Evolutionary conservation across 2,329 filamentous ascomycete genomes (phyloP).

Genomic region (Colletotrichum tropicicola): DNA sequence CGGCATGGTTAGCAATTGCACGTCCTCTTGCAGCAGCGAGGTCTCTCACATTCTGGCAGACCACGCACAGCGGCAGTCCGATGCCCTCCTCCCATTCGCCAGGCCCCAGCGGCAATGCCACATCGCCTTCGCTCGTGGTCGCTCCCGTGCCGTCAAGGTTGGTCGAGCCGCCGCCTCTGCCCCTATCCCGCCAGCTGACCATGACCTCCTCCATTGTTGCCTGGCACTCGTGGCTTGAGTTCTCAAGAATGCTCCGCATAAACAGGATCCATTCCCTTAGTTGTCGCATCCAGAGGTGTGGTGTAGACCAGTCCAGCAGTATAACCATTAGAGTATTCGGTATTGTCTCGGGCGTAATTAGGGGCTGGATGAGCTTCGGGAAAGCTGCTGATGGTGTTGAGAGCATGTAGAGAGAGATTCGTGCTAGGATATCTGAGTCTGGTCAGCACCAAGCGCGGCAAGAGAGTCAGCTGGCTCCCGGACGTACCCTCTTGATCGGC

Average conservation of each 20-base stretch:
- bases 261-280: slow-evolving; percentile 90
- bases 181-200: slow-evolving; percentile 79
- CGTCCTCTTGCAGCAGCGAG: too few species aligned
- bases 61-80: slow-evolving; percentile 87
- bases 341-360: slow-evolving; percentile 84
- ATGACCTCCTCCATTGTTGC: slow-evolving; percentile 89
- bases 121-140: slow-evolving; percentile 70
- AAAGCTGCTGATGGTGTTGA: slow-evolving; percentile 87
- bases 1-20: slow-evolving; percentile 32
- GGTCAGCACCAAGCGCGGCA: neutral
- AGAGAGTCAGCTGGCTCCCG: neutral
- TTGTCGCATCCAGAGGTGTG: slow-evolving; percentile 91
- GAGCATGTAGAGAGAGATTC: slow-evolving; percentile 88
- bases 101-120: slow-evolving; percentile 80
- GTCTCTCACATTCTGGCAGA: slow-evolving; percentile 86
- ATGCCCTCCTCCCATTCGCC: slow-evolving; percentile 94
- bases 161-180: slow-evolving; percentile 69
- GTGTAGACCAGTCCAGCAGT: slow-evolving; percentile 94
- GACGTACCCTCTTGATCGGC: slow-evolving; percentile 88
- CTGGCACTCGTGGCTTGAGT: slow-evolving; percentile 79
- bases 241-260: slow-evolving; percentile 78
- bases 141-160: slow-evolving; percentile 70
- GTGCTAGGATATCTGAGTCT: slow-evolving; percentile 81
- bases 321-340: slow-evolving; percentile 89
- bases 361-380: slow-evolving; percentile 81